Evolutionary conservation across 2,329 filamentous ascomycete genomes (phyloP).

Genomic region (Chrysoporthe deuterocubensis): DNA sequence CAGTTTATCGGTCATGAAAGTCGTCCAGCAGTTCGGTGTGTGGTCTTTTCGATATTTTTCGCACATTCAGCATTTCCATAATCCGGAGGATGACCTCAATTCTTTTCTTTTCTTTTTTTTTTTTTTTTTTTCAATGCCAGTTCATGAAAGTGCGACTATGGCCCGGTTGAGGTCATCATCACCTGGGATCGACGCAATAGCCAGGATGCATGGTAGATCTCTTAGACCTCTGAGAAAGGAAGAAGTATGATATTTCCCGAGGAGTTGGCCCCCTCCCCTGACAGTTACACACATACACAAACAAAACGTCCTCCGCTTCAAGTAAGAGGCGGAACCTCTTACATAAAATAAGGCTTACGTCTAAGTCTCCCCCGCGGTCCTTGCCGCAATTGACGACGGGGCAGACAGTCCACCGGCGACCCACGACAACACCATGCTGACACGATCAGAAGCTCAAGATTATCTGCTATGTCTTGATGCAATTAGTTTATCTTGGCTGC

Average conservation of each 20-base stretch:
- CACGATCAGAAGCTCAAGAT: too few species aligned
- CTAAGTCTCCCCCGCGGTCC: background rate
- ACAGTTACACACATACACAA: too few species aligned
- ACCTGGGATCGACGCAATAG: background rate
- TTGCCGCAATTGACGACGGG: too few species aligned
- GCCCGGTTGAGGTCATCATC: background rate
- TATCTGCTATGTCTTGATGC: too few species aligned
- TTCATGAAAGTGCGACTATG: background rate
- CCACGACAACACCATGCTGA: too few species aligned
- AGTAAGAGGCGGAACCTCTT: background rate
- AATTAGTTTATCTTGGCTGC: too few species aligned
- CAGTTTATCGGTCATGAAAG: background rate
- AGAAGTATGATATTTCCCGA: background rate
- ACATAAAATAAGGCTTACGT: background rate
- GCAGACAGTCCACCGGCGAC: too few species aligned
- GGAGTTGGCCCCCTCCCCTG: too few species aligned
- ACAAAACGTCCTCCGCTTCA: background rate
- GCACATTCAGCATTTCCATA: background rate
- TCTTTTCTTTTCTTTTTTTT: background rate
- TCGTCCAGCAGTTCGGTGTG: background rate
- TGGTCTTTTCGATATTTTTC: background rate
- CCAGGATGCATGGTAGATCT: background rate
- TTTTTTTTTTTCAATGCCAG: background rate
- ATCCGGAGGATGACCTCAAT: background rate
- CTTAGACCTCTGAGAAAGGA: background rate